These are phyloP conservation scores for Leptographium wingfieldii DNA, from an alignment of 2,329 filamentous ascomycete species.

Conservation along the genomic window DNA sequence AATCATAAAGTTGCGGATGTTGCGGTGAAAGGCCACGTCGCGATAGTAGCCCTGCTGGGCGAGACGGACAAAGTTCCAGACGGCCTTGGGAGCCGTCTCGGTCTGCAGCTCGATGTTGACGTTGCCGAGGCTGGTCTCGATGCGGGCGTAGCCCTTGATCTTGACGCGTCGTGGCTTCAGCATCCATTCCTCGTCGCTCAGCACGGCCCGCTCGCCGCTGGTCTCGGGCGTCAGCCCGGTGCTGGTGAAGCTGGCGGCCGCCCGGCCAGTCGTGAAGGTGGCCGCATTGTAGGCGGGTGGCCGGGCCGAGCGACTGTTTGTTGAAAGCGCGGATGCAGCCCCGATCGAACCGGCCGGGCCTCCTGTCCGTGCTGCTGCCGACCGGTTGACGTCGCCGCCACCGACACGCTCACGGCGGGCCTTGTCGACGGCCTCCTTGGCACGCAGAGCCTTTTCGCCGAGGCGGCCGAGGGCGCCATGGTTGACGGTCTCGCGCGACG, in stretches of 20 bases:
- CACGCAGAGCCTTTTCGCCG: slow-evolving; percentile 72
- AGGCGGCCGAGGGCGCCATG: slow-evolving; percentile 64
- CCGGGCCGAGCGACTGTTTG: slow-evolving; percentile 7
- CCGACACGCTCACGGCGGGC: slow-evolving; percentile 37
- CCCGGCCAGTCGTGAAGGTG: slow-evolving; percentile 76
- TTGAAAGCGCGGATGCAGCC: slow-evolving; percentile 40
- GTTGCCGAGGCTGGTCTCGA: slow-evolving; percentile 74
- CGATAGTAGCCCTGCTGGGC: slow-evolving; percentile 86
- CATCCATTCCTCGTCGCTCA: slow-evolving; percentile 95
- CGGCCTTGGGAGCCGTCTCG: slow-evolving; percentile 81
- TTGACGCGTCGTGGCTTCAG: slow-evolving; percentile 81
- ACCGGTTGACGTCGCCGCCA: slow-evolving; percentile 27
- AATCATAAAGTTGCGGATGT: slow-evolving; percentile 95
- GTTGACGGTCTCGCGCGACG: slow-evolving; percentile 60
- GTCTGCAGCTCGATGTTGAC: slow-evolving; percentile 82
- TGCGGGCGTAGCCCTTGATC: slow-evolving; percentile 78
- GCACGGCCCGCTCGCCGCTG: slow-evolving; percentile 68
- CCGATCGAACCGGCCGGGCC: neutral
- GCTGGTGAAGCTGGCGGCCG: slow-evolving; percentile 89
- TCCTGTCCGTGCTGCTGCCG: slow-evolving; percentile 11
- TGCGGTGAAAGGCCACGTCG: slow-evolving; percentile 75
- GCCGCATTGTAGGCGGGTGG: slow-evolving; percentile 68
- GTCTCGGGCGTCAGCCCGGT: slow-evolving; percentile 90
- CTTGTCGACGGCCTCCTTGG: slow-evolving; percentile 87
- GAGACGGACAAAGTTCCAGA: slow-evolving; percentile 92